Base-by-base conservation (phyloP, 768 basidiomycete species). In the Mycena alexandri region DNA sequence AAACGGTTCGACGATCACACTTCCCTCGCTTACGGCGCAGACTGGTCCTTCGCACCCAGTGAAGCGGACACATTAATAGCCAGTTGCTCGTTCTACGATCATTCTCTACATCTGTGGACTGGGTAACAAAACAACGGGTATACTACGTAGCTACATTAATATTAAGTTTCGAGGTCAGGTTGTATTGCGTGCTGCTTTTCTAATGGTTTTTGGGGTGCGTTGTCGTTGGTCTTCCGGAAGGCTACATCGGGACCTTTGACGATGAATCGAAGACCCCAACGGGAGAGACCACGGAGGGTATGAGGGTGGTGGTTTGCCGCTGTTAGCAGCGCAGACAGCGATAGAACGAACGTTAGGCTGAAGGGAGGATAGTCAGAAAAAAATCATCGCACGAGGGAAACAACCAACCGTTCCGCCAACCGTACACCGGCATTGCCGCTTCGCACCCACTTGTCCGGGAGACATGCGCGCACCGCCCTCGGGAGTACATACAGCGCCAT, bases 31-130 rank as follows among this genome's bases (percentile, higher is more conserved):
- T 99, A 99, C 75, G 97, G 97, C 0, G 92, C 83, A 3, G 96
- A 98, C 77, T 99, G 97, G 97, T 91, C 88, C 8, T 86, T 86
- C 63, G 79, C 78, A 19, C 66, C 75, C 33, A 22, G 71, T 12
- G 75, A 67, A 14, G 77, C 72, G 5, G 77, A 81, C 41, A 90
- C 89, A 2, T 61, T 92, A 57, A 83, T 98, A 42, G 95, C 90
- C 10, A 96, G 91, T 69, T 96, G 95, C 75, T 98, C 95, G 19
- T 99, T 99, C 80, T 99, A 99, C 74, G 98, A 99, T 74, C 94
- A 95, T 75, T 78, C 82, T 42, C 76, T 98, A 78, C 87, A 90
- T 75, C 72, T 96, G 19, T 99, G 97, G 96, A 80, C 78, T 50
- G 91, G 84, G 36, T 95, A 76, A 86, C 54, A 46, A 51, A 43